phyloP scores from a whole-genome alignment of 495 filamentous ascomycete genomes.

The Talaromyces wortmannii region DNA sequence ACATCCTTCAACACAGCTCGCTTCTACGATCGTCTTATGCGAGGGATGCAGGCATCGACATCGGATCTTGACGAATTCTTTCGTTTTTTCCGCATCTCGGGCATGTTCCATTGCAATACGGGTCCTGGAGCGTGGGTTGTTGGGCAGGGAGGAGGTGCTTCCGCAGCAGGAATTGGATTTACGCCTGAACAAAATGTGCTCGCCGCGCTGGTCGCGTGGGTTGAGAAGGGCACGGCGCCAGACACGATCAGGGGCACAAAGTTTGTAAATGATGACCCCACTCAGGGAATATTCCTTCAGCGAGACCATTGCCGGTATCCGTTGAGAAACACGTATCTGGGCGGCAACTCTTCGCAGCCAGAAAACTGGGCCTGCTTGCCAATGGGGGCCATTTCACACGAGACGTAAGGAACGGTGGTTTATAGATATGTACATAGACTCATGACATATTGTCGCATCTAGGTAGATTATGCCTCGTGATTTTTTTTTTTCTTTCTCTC shows the following conservation, averaged over 20 bases:
- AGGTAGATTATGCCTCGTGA: no score
- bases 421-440: no score
- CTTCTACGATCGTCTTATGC: constrained; percentile 18
- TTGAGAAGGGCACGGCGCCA: constrained; percentile 39
- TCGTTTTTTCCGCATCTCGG: constrained; percentile 42
- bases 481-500: no score
- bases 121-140: constrained; percentile 38
- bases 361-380: background rate
- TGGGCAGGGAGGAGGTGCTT: constrained; percentile 21
- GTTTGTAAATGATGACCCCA: constrained; percentile 27
- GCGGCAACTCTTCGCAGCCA: background rate
- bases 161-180: constrained; percentile 9
- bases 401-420: background rate
- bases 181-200: constrained; percentile 19
- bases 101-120: constrained; percentile 32
- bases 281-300: constrained; percentile 20
- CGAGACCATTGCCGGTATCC: constrained; percentile 29
- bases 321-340: background rate
- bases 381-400: background rate
- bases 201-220: constrained; percentile 40
- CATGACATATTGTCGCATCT: no score
- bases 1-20: constrained; percentile 13
- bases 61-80: constrained; percentile 35
- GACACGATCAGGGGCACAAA: constrained; percentile 36
- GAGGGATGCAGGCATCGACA: constrained; percentile 17